Percentiles rank a stretch among this genome's conserved stretches.
These are phyloP conservation scores for Halophytophthora polymorphica DNA, from an alignment of 352 stramenopile genomes.

Conservation along the genomic window DNA sequence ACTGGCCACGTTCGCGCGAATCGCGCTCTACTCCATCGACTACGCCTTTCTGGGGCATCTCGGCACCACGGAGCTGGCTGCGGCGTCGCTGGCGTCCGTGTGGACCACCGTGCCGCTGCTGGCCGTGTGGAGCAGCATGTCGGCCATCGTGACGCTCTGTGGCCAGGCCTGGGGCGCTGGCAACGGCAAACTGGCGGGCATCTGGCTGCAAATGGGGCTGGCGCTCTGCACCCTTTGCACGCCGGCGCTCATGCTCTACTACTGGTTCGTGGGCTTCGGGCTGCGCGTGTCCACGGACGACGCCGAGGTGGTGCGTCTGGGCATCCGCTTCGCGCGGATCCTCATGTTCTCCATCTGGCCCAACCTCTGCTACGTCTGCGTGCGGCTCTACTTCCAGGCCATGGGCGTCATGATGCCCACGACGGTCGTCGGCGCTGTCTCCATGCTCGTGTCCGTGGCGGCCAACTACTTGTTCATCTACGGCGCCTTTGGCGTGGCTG, in stretches of 20 bases:
- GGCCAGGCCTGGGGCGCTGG: constrained; percentile 70
- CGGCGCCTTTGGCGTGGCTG: constrained; percentile 44
- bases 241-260: constrained; percentile 62
- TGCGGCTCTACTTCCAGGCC: constrained; percentile 81
- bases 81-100: constrained; percentile 68
- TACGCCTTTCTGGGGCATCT: constrained; percentile 76
- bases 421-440: constrained; percentile 63
- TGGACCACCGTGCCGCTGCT: constrained; percentile 74
- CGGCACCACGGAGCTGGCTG: constrained; percentile 64
- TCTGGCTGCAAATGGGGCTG: constrained; percentile 77
- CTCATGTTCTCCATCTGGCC: constrained; percentile 77
- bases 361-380: constrained; percentile 70
- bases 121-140: constrained; percentile 64
- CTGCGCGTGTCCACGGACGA: constrained; percentile 68
- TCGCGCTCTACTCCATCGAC: constrained; percentile 77
- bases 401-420: constrained; percentile 79
- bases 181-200: constrained; percentile 58
- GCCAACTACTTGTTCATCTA: constrained; percentile 74
- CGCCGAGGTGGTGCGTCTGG: constrained; percentile 57
- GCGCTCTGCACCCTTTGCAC: constrained; percentile 40
- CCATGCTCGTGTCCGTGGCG: constrained; percentile 54
- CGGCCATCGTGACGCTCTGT: constrained; percentile 74
- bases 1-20: constrained; percentile 71
- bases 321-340: constrained; percentile 71
- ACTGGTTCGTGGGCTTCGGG: constrained; percentile 51